These are phyloP conservation scores for Quercus glauca DNA, from an alignment of 306 rosid species.

Conservation along the genomic window DNA sequence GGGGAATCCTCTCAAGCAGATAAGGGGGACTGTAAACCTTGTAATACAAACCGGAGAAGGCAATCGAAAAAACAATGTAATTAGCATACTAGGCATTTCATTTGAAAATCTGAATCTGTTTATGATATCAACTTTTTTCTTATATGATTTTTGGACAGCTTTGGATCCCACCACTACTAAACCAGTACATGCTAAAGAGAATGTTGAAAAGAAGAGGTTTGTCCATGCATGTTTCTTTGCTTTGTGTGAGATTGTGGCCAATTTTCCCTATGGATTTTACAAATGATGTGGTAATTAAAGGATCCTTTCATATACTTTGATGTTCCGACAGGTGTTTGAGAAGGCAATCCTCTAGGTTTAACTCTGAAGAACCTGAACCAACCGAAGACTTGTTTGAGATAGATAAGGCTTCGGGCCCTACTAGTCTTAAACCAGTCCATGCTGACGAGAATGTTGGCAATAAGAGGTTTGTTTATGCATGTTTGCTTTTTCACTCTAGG, in stretches of 20 bases:
- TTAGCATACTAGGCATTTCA: conserved; percentile 14
- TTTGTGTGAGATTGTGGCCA: conserved; percentile 1
- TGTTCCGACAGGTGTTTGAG: conserved; percentile 44
- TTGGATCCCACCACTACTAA: conserved; percentile 36
- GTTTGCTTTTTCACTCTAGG: conserved; percentile 7
- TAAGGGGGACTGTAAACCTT: conserved; percentile 13
- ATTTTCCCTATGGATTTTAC: background rate
- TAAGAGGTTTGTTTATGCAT: conserved; percentile 50
- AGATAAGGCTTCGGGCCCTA: conserved; percentile 41
- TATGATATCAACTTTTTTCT: conserved; percentile 15
- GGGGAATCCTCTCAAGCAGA: conserved; percentile 36
- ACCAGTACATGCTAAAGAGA: conserved; percentile 32
- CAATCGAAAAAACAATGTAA: conserved; percentile 54
- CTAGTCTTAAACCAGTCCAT: conserved; percentile 26
- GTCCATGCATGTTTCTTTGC: conserved; percentile 17
- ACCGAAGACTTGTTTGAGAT: conserved; percentile 27
- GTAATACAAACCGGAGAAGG: conserved; percentile 38
- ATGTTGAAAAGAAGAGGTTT: conserved; percentile 53
- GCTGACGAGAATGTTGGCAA: conserved; percentile 32
- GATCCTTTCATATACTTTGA: conserved; percentile 13
- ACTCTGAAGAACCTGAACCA: conserved; percentile 39
- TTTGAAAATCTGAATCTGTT: background rate
- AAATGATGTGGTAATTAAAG: background rate
- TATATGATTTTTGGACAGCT: conserved; percentile 48
- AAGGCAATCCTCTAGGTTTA: conserved; percentile 47